Evolutionary conservation across 345 rosid species (phyloP).

Genomic region (Pugionium cornutum): DNA sequence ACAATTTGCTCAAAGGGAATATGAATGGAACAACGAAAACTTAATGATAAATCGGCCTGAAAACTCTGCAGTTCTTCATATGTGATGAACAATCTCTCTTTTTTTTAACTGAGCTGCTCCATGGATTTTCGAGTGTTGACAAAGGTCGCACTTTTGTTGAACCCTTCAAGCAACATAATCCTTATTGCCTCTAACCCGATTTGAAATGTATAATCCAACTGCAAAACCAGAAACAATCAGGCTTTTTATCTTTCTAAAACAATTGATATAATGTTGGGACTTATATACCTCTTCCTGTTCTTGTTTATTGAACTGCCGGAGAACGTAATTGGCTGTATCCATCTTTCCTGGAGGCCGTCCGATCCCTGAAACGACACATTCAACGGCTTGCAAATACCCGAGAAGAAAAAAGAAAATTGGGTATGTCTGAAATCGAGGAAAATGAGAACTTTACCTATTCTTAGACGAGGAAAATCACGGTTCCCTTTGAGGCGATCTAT

Average conservation of each 20-base stretch:
- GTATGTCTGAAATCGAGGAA: conserved; percentile 3
- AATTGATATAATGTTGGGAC: too few relatives aligned
- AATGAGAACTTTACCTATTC: conserved; percentile 59
- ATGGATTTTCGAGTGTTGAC: conserved; percentile 68
- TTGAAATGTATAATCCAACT: conserved; percentile 79
- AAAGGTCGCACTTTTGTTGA: conserved; percentile 81
- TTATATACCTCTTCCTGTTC: conserved; percentile 39
- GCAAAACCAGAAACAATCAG: conserved; percentile 36
- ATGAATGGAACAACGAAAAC: not conserved
- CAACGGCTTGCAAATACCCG: not conserved
- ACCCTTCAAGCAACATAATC: conserved; percentile 70
- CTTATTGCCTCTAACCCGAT: conserved; percentile 65
- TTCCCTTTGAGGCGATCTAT: conserved; percentile 87
- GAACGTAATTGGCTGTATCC: conserved; percentile 73
- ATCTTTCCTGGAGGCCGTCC: conserved; percentile 97
- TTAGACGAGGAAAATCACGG: conserved; percentile 89
- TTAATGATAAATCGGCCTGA: not conserved
- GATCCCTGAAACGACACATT: conserved; percentile 56
- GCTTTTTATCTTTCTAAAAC: not conserved
- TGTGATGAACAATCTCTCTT: too few relatives aligned
- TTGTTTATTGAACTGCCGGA: conserved; percentile 43
- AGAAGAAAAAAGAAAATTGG: not conserved
- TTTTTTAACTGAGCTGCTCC: conserved; percentile 55
- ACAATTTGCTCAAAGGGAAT: conserved; percentile 21
- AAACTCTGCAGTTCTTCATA: not conserved